Conservation (phyloP, 345 rosid genomes). For the Cochlearia excelsa region DNA sequence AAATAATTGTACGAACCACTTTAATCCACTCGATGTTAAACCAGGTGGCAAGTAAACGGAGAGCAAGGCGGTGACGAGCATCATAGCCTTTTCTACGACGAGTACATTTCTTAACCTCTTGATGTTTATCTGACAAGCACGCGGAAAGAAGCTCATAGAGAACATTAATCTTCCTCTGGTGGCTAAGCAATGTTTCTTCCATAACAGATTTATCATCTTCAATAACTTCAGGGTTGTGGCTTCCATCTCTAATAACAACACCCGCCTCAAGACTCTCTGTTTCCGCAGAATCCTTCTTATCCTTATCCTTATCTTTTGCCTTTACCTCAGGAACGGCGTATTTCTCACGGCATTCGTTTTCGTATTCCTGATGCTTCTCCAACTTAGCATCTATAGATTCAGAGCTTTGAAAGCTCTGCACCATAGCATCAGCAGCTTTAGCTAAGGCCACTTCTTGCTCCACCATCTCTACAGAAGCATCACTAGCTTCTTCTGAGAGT, state of each 20-base stretch:
- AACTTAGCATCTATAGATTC: constrained; percentile 53
- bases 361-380: constrained; percentile 73
- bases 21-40: constrained; percentile 74
- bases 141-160: constrained; percentile 88
- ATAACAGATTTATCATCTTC: constrained; percentile 53
- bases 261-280: constrained; percentile 24
- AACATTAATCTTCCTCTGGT: constrained; percentile 71
- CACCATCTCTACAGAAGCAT: constrained; percentile 42
- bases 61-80: constrained; percentile 87
- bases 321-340: constrained; percentile 46
- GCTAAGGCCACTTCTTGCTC: constrained; percentile 66
- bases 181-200: constrained; percentile 60
- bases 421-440: constrained; percentile 72
- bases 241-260: constrained; percentile 30
- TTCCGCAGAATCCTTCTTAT: constrained; percentile 23
- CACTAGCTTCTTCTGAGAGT: constrained; percentile 67
- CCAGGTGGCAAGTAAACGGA: constrained; percentile 84
- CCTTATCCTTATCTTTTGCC: constrained; percentile 36
- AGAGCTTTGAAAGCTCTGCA: constrained; percentile 48
- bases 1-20: constrained; percentile 56
- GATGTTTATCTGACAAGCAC: constrained; percentile 70
- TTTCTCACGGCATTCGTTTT: constrained; percentile 70
- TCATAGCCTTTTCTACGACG: constrained; percentile 82
- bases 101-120: constrained; percentile 47
- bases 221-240: constrained; percentile 28